Evolutionary conservation across 495 filamentous ascomycete genomes (phyloP).

Genomic region (Echria macrotheca): DNA sequence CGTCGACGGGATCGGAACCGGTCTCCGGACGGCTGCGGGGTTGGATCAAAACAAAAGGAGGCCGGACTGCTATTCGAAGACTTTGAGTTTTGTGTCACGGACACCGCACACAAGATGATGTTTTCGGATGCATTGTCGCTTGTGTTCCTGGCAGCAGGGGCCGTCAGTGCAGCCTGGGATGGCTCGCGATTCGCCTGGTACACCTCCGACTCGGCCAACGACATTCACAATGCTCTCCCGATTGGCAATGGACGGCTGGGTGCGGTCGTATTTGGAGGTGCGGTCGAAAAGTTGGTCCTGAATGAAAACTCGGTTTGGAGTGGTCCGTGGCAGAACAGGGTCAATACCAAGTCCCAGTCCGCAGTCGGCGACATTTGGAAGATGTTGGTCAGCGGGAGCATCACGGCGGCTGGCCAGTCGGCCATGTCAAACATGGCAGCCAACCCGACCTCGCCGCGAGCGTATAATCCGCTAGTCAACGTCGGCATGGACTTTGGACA

Average conservation of each 20-base stretch:
- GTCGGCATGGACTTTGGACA: constrained; percentile 43
- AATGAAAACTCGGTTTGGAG: constrained; percentile 54
- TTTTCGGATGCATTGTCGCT: too few species aligned
- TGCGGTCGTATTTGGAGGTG: constrained; percentile 44
- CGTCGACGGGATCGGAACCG: too few species aligned
- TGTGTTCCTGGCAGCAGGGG: too few species aligned
- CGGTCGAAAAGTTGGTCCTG: constrained; percentile 42
- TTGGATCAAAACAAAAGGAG: too few species aligned
- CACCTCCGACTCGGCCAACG: constrained; percentile 6
- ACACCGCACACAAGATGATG: too few species aligned
- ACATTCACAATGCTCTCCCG: constrained; percentile 6
- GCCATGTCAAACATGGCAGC: constrained; percentile 37
- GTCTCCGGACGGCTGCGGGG: too few species aligned
- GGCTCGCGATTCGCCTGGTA: constrained; percentile 12
- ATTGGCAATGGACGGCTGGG: constrained; percentile 52
- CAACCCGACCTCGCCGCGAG: constrained; percentile 35
- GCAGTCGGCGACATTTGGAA: constrained; percentile 35
- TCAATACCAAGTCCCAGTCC: constrained; percentile 31
- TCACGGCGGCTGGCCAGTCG: constrained; percentile 38
- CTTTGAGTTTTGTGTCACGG: too few species aligned
- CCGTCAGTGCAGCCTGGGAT: constrained; percentile 2
- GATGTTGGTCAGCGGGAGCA: constrained; percentile 37
- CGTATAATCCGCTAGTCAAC: constrained; percentile 46
- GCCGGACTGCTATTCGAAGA: too few species aligned
- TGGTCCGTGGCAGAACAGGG: constrained; percentile 43